Base-by-base conservation (phyloP, 148 eudicot species). In the Euryodendron excelsum region DNA sequence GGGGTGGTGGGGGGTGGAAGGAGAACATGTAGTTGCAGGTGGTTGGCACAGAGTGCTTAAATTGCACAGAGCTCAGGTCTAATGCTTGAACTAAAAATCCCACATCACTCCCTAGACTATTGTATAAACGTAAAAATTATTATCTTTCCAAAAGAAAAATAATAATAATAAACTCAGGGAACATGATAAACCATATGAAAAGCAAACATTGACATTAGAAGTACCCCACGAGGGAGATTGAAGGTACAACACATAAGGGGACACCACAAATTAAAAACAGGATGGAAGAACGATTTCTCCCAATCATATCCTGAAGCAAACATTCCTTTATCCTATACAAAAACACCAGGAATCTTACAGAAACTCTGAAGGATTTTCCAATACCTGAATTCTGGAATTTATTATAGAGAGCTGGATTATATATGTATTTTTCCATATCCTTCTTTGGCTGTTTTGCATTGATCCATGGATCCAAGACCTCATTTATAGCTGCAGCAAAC, bases 401-500 rank as follows among this genome's bases (percentile, higher is more conserved):
- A 41, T 41, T 41, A 41, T 41, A 41, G 45, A 41, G 45, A 41
- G 45, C 45, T 41, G 45, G 45, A 41, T 73, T 63, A 79, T 86
- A 85, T 4, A 81, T 72, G 83, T 89, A 87, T 82, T 91, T 95
- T 50, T 95, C 98, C 52, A 85, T 87, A 83, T 95, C 99, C 82
- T 93, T 95, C 87, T 87, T 95, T 41, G 96, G 96, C 75, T 91
- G 99, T 79, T 89, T 87, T 65, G 82, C 79, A 87, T 81, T 95
- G 28, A 95, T 95, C 99, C 99, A 95, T 60, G 97, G 99, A 84
- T 95, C 97, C 77, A 95, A 81, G 39, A 93, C 93, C 85, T 91
- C 97, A 72, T 93, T 95, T 78, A 95, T 91, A 75, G 99, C 94
- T 72, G 98, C 96, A 75, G 97, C 92, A 81, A 95, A 91, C 86